Percentiles rank a stretch among this genome's conserved stretches.
phyloP scores from a whole-genome alignment of 352 stramenopile genomes.

The Peronospora belbahrii region DNA sequence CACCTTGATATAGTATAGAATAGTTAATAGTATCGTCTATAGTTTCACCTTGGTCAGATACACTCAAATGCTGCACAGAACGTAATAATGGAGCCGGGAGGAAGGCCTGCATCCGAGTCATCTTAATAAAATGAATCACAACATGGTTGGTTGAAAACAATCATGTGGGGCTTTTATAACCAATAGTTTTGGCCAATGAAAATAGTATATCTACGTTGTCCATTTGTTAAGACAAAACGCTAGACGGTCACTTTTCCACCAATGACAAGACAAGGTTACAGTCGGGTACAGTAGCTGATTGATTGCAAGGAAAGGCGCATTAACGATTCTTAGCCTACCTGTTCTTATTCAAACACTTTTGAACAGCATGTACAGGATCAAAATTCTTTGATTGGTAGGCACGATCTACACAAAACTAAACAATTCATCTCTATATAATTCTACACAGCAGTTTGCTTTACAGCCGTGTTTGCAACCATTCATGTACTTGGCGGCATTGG shows the following conservation, averaged over 20 bases:
- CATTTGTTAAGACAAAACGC: constrained; percentile 7
- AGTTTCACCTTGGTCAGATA: constrained; percentile 8
- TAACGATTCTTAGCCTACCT: too few species aligned
- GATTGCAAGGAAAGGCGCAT: background rate
- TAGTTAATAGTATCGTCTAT: background rate
- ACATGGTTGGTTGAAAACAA: constrained; percentile 10
- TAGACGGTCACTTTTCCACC: constrained; percentile 2
- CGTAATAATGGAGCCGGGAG: constrained; percentile 30
- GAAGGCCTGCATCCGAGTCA: constrained; percentile 15
- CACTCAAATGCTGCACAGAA: constrained; percentile 29
- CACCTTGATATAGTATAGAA: constrained; percentile 9
- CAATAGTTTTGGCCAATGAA: constrained; percentile 5
- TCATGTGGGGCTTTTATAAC: background rate
- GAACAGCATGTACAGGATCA: too few species aligned
- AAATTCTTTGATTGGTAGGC: too few species aligned
- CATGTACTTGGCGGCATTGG: too few species aligned
- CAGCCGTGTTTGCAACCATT: too few species aligned
- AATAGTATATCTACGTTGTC: background rate
- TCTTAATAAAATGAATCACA: background rate
- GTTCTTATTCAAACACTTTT: too few species aligned
- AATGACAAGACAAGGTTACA: too few species aligned
- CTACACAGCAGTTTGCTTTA: too few species aligned
- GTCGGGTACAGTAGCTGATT: too few species aligned
- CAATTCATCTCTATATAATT: too few species aligned
- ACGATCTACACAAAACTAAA: too few species aligned